These are phyloP conservation scores for Xylaria grammica DNA, from an alignment of 495 filamentous ascomycete species.

Conservation along the genomic window DNA sequence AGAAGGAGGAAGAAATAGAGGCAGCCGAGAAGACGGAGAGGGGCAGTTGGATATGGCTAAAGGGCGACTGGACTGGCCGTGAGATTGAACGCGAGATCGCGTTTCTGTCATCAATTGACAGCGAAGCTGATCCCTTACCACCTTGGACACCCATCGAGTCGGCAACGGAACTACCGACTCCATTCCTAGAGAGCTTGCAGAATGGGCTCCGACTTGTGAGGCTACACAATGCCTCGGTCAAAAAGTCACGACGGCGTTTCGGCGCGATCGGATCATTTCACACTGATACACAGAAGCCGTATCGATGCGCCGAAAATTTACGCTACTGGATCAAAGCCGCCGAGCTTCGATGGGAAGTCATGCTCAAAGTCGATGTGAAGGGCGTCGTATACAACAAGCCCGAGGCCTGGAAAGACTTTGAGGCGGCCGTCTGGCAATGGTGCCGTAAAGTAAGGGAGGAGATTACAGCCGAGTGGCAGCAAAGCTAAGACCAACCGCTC, in stretches of 20 bases:
- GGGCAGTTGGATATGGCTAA: slow-evolving; percentile 77
- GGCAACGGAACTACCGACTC: slow-evolving; percentile 64
- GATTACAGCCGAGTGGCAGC: slow-evolving; percentile 55
- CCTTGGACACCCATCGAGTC: slow-evolving; percentile 68
- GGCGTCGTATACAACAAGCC: slow-evolving; percentile 75
- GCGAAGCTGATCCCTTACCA: slow-evolving; percentile 63
- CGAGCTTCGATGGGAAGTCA: slow-evolving; percentile 90
- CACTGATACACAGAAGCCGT: slow-evolving; percentile 89
- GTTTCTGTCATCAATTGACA: slow-evolving; percentile 70
- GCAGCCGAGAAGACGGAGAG: slow-evolving; percentile 72
- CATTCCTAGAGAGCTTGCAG: slow-evolving; percentile 73
- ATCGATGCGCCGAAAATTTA: slow-evolving; percentile 90
- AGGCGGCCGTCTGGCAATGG: slow-evolving; percentile 80
- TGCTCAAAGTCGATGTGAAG: slow-evolving; percentile 83
- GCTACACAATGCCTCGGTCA: slow-evolving; percentile 86
- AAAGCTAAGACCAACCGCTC: slow-evolving; percentile 1
- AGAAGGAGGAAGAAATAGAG: slow-evolving; percentile 75
- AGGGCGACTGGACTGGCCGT: slow-evolving; percentile 78
- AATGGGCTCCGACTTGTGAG: slow-evolving; percentile 82
- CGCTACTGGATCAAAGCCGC: slow-evolving; percentile 96
- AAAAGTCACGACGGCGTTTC: slow-evolving; percentile 82
- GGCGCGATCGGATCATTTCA: slow-evolving; percentile 91
- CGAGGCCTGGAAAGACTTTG: slow-evolving; percentile 78
- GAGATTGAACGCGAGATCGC: slow-evolving; percentile 80
- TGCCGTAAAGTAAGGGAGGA: slow-evolving; percentile 77